Conservation (phyloP, 192 early-diverging fungal species). For the Glomus cerebriforme region DNA sequence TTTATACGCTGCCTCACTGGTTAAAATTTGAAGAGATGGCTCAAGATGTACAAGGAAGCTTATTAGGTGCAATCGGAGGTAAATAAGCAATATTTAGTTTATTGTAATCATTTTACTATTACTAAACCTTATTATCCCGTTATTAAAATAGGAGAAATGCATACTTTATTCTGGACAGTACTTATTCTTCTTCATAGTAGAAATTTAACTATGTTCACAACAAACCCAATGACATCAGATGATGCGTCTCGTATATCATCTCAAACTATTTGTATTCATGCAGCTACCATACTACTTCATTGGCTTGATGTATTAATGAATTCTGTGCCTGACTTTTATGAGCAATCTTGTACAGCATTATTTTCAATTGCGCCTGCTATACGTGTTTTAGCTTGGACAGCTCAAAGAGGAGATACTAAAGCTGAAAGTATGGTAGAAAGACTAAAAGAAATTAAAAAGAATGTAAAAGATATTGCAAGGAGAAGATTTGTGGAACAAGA, state of each 20-base stretch:
- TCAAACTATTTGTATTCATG: constrained; percentile 32
- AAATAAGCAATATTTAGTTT: neutral
- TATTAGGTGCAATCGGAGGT: constrained; percentile 32
- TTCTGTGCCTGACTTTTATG: constrained; percentile 23
- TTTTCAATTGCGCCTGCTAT: constrained; percentile 30
- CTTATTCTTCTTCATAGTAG: constrained; percentile 32
- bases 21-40: constrained; percentile 33
- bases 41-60: constrained; percentile 14
- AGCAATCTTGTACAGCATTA: constrained; percentile 31
- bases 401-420: constrained; percentile 30
- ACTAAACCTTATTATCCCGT: neutral
- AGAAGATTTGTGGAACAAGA: constrained; percentile 10
- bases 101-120: neutral
- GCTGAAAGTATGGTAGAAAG: constrained; percentile 24
- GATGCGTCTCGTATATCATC: constrained; percentile 17
- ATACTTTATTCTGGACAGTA: constrained; percentile 31
- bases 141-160: constrained; percentile 24
- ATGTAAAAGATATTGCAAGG: constrained; percentile 30
- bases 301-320: constrained; percentile 31
- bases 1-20: constrained; percentile 31
- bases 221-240: neutral
- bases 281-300: constrained; percentile 33
- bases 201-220: constrained; percentile 31
- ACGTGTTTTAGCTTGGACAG: constrained; percentile 29
- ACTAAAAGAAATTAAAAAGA: constrained; percentile 27